Evolutionary conservation across 2,329 filamentous ascomycete genomes (phyloP).

Genomic region (Aureobasidium musti): DNA sequence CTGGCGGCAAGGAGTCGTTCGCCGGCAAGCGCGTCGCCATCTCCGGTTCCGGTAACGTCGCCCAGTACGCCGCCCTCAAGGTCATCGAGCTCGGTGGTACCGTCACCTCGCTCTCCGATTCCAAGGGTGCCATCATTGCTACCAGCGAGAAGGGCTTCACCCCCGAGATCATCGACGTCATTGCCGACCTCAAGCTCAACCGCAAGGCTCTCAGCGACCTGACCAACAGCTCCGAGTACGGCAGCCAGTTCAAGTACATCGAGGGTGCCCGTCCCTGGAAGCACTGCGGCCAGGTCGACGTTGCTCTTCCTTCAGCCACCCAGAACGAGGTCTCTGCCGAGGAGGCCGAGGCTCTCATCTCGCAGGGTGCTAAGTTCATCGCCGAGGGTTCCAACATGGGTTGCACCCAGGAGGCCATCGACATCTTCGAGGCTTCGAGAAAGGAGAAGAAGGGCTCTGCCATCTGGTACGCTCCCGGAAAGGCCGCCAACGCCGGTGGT

Average conservation of each 20-base stretch:
- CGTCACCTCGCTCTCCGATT: constrained; percentile 92
- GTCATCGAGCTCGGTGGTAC: constrained; percentile 92
- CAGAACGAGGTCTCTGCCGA: constrained; percentile 96
- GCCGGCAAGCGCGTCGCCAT: constrained; percentile 91
- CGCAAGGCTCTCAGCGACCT: constrained; percentile 79
- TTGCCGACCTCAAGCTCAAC: constrained; percentile 82
- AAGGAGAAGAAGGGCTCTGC: constrained; percentile 67
- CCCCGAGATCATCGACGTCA: constrained; percentile 73
- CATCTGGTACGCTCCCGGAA: constrained; percentile 93
- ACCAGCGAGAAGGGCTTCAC: constrained; percentile 71
- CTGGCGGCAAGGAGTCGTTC: constrained; percentile 76
- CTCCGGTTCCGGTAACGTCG: constrained; percentile 96
- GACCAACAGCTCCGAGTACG: constrained; percentile 57
- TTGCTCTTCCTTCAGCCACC: constrained; percentile 89
- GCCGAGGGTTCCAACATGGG: constrained; percentile 99
- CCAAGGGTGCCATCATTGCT: constrained; percentile 79
- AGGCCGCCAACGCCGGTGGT: constrained; percentile 96
- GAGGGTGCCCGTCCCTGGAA: constrained; percentile 87
- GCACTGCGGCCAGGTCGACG: constrained; percentile 84
- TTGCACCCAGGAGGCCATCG: constrained; percentile 92
- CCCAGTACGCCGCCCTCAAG: constrained; percentile 96
- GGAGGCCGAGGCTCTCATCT: constrained; percentile 81
- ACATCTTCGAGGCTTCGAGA: constrained; percentile 81
- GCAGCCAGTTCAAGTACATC: constrained; percentile 78
- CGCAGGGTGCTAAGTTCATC: constrained; percentile 76